Base-by-base conservation (phyloP, 495 filamentous ascomycete species). In the Aspergillus sclerotioniger region DNA sequence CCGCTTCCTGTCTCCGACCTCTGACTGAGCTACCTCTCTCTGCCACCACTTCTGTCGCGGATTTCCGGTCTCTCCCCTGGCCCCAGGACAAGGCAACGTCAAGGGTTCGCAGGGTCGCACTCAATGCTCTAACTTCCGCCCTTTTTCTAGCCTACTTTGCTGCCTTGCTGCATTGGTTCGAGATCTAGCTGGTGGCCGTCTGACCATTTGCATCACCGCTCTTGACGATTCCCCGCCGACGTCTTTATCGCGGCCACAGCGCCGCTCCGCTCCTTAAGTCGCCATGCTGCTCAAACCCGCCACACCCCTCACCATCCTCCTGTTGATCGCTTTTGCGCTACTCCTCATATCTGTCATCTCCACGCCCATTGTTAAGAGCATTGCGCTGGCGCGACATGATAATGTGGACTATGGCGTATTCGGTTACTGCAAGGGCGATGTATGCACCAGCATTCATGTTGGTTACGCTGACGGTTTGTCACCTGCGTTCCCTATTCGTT, bases 351-450 rank as follows among this genome's bases (percentile, higher is more conserved):
- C 91, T n/a, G 89, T 91, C 37, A 72, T 98, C 19, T 96, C 92
- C n/a, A 92, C 92, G 0, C 94, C 94, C 10, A 90, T 98, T 61
- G 85, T 98, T 67, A 87, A 87, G 63, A 80, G 76, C 10, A 92
- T 98, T 32, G 90, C 91, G 1, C 78, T 98, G 8, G 92, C 88
- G 16, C 87, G 82, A 12, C 94, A 84, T 66, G 67, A 85, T 17
- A 85, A 87, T 57, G 82, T 90, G 61, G 85, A 88, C 53, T 96
- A 96, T 74, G 94, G 94, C 7, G 94, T 98, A 12, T 94, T 97
- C 76, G 94, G 94, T 10, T 96, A 85, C 64, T 98, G 94, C 73
- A 77, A 85, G 52, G 71, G 67, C 7, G 68, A 67, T 28, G 61
- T 66, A 43, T 98, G 94, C 68, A 90, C 81, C 59, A 75, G 75